Evolutionary conservation across 345 rosid genomes (phyloP), one percentile per base, ranked within the genome.

Genomic region (Acer negundo): DNA sequence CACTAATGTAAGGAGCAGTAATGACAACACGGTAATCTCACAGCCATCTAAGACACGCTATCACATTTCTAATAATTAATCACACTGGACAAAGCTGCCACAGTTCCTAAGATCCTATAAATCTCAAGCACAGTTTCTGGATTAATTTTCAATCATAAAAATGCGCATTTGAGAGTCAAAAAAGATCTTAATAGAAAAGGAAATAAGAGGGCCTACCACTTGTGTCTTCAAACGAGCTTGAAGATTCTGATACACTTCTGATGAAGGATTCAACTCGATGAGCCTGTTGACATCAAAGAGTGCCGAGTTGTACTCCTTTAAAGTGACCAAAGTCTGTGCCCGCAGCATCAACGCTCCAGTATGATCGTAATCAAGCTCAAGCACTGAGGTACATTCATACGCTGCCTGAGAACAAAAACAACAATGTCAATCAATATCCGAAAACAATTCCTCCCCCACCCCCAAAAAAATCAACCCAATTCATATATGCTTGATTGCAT

Each of bases 261-360:
- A 93, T 28, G 89, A 82, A 19, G 99, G 97, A 75, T 93, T 86
- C 80, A 95, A 72, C 80, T 93, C 99, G 80, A 92, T 77, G 62
- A 95, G 97, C 74, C 94, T 85, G 69, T 85, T 92, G 76, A 95
- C 99, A 85, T 95, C 98, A 77, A 93, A 95, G 13, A 93, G 87
- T 0, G 99, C 98, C 0, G 97, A 92, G 75, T 87, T 80, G 80
- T 95, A 95, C 62, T 95, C 96, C 82, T 92, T 92, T 22, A 95
- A 86, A 4, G 98, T 91, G 65, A 95, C 97, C 42, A 95, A 77
- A 4, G 98, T 95, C 86, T 93, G 99, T 0, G 99, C 96, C 66
- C 99, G 90, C 28, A 95, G 82, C 98, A 93, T 93, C 86, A 95
- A 69, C 0, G 99, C 99, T 59, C 99, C 99, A 6, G 93, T 87